A percentile compares a stretch with the other conserved stretches of the same genome.
These are phyloP conservation scores for Vitis rupestris DNA, from an alignment of 164 flowering plant species.

Conservation along the genomic window DNA sequence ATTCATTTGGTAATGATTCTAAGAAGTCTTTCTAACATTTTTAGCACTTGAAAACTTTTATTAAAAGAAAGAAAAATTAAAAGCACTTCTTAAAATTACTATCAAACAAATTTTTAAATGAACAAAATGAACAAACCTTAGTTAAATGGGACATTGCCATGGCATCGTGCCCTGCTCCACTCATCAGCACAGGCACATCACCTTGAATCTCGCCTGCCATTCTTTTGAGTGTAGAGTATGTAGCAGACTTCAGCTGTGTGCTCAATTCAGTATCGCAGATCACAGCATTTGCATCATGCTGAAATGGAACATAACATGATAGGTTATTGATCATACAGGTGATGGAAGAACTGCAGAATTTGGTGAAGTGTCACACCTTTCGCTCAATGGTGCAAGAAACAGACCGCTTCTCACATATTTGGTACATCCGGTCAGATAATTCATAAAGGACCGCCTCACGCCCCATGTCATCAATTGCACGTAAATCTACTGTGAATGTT, in stretches of 20 bases:
- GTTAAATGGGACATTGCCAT: slow-evolving; percentile 97
- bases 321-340: neutral
- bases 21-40: too few relatives aligned
- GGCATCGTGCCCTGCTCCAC: slow-evolving; percentile 99
- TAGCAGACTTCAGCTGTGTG: slow-evolving; percentile 62
- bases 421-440: slow-evolving; percentile 58
- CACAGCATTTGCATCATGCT: slow-evolving; percentile 95
- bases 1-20: too few relatives aligned
- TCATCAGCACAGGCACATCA: slow-evolving; percentile 87
- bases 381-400: slow-evolving; percentile 82
- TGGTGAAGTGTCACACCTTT: slow-evolving; percentile 54
- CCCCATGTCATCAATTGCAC: slow-evolving; percentile 78
- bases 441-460: slow-evolving; percentile 82
- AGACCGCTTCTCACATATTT: slow-evolving; percentile 70
- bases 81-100: neutral
- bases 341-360: slow-evolving; percentile 4
- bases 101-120: neutral
- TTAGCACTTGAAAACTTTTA: too few relatives aligned
- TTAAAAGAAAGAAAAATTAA: too few relatives aligned
- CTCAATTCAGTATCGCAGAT: slow-evolving; percentile 66
- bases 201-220: slow-evolving; percentile 56
- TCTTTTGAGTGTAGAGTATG: slow-evolving; percentile 53
- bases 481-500: slow-evolving; percentile 85
- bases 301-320: slow-evolving; percentile 18
- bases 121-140: slow-evolving; percentile 46